A percentile compares a stretch with the other conserved stretches of the same genome.
phyloP scores from a whole-genome alignment of 495 filamentous ascomycete species.

The Lichina pygmaea region DNA sequence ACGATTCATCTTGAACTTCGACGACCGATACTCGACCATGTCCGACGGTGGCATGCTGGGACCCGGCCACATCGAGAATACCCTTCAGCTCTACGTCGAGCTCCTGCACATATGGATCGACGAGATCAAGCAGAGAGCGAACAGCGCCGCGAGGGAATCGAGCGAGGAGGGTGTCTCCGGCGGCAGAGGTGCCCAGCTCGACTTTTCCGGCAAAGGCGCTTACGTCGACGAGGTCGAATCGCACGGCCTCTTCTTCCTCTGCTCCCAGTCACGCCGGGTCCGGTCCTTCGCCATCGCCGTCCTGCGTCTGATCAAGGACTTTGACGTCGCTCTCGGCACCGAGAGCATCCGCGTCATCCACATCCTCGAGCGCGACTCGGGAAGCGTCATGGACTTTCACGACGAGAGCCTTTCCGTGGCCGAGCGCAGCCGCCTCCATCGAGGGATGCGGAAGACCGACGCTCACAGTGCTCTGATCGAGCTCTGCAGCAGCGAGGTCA shows the following conservation, averaged over 20 bases:
- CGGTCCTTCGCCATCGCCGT: slow-evolving; percentile 80
- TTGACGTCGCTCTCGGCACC: slow-evolving; percentile 69
- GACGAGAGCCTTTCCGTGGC: slow-evolving; percentile 81
- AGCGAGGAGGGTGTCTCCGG: slow-evolving; percentile 27
- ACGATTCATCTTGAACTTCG: slow-evolving; percentile 92
- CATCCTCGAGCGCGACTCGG: slow-evolving; percentile 72
- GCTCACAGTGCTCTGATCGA: slow-evolving; percentile 70
- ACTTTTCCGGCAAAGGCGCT: slow-evolving; percentile 62
- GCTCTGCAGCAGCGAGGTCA: slow-evolving; percentile 82
- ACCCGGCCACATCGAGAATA: slow-evolving; percentile 83
- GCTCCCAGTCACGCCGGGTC: slow-evolving; percentile 77
- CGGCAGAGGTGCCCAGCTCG: slow-evolving; percentile 43
- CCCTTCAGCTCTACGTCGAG: slow-evolving; percentile 76
- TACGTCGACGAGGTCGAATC: slow-evolving; percentile 94
- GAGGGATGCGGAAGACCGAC: slow-evolving; percentile 66
- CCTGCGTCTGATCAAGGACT: slow-evolving; percentile 73
- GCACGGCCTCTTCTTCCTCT: slow-evolving; percentile 93
- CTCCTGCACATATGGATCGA: slow-evolving; percentile 90
- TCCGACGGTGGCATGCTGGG: slow-evolving; percentile 95
- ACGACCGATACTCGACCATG: slow-evolving; percentile 90
- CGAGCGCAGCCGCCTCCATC: slow-evolving; percentile 74
- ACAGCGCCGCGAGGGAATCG: slow-evolving; percentile 35
- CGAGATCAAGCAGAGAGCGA: slow-evolving; percentile 70
- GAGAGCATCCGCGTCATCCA: slow-evolving; percentile 59
- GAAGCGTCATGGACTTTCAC: slow-evolving; percentile 70